Evolutionary conservation across 2,329 filamentous ascomycete species (phyloP), one percentile per base, ranked within the genome.

Genomic region (Cytospora chrysosperma): DNA sequence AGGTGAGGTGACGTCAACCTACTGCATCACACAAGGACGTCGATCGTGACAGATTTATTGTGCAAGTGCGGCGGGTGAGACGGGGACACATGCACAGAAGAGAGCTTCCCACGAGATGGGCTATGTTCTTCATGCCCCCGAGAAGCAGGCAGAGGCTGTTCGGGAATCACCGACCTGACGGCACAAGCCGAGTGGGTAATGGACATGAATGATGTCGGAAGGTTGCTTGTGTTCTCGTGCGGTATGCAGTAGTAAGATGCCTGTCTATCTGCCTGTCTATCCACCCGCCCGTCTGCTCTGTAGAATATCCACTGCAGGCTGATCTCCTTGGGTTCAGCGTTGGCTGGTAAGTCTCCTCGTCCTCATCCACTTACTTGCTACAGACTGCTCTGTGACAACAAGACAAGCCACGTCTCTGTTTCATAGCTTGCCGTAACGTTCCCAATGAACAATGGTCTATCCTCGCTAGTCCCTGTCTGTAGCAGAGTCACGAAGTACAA

Each of bases 1-100:
- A 47, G 19, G 59, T 51, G 34, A 50, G 51, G 59, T 61, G 59
- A 61, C 59, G 52, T 56, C 59, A 61, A 61, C 27, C 12, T 7
- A 24, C 26, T 28, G 24, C 10, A 43, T 55, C n/a, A 34, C 58
- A 61, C 51, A 7, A 50, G 24, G 30, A 55, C n/a, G 51, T 55
- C 27, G n/a, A 47, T 21, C 43, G 43, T 47, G 43, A 9, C n/a
- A 47, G n/a, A 9, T 24, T 34, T 13, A 8, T 4, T 47, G 43
- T 47, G n/a, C n/a, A 13, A 24, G n/a, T 47, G n/a, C 6, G 43
- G n/a, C 43, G 43, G 43, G 43, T 21, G 43, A 24, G 4, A 47
- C n/a, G n/a, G n/a, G n/a, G 43, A 47, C 43, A 47, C 43, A 47
- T 1, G 13, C n/a, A 47, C n/a, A 30, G 4, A 30, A 9, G 9